Percentiles rank a stretch among this genome's conserved stretches.
These are phyloP conservation scores for Luffa aegyptiaca DNA, from an alignment of 306 rosid species.

Conservation along the genomic window DNA sequence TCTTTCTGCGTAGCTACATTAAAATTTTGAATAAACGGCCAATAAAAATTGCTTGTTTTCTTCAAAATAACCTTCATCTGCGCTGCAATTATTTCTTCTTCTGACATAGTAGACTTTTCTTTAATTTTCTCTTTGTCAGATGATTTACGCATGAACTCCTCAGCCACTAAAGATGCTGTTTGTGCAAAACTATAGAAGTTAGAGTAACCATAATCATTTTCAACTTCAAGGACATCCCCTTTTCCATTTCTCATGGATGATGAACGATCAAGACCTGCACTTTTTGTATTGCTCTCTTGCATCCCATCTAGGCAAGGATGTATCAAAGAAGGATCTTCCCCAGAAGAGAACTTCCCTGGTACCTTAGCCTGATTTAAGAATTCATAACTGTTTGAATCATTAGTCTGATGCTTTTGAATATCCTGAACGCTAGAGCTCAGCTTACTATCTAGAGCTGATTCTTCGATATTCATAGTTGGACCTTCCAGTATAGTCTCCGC, in stretches of 20 bases:
- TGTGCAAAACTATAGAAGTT: constrained; percentile 73
- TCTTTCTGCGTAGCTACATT: constrained; percentile 46
- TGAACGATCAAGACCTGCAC: constrained; percentile 23
- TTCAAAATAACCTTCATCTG: constrained; percentile 71
- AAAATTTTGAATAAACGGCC: constrained; percentile 49
- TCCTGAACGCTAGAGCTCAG: constrained; percentile 25
- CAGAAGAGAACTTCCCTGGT: constrained; percentile 18
- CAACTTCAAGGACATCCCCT: constrained; percentile 19
- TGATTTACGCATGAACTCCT: constrained; percentile 45
- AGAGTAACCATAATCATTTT: constrained; percentile 31
- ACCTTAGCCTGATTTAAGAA: constrained; percentile 31
- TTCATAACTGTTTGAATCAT: constrained; percentile 28
- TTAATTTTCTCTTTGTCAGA: constrained; percentile 56
- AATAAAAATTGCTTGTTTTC: constrained; percentile 47
- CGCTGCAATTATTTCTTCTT: constrained; percentile 59
- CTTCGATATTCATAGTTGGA: constrained; percentile 42
- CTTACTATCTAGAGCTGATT: constrained; percentile 39
- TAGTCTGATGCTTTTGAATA: constrained; percentile 16
- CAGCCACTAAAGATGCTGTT: constrained; percentile 56
- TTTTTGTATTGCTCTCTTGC: constrained; percentile 21
- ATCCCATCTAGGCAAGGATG: constrained; percentile 30
- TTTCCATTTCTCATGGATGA: constrained; percentile 19
- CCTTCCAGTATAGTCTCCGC: constrained; percentile 31
- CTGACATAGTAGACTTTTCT: constrained; percentile 32
- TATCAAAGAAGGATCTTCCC: constrained; percentile 31